Base-by-base conservation (phyloP, 108 stramenopile species). In the Discostella pseudostelligera region DNA sequence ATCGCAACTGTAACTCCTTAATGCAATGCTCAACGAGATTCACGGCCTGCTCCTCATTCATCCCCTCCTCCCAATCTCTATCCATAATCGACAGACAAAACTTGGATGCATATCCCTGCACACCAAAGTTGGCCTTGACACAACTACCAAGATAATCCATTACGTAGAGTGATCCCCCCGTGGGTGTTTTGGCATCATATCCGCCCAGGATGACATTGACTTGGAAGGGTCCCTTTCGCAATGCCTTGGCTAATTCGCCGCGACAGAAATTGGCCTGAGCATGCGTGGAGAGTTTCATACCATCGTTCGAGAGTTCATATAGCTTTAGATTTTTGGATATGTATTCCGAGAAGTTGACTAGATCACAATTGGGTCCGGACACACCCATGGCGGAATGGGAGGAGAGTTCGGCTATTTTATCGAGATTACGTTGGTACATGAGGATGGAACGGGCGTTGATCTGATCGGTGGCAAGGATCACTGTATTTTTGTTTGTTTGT, bases 21-120 rank as follows among this genome's bases (percentile, higher is more conserved):
- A 97, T 96, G 72, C 95, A 97, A 25, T 97, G 59, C 40, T 87
- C 80, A 4, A 97, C 65, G 58, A 97, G 81, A 7, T 79, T 72
- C 29, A 97, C 32, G 1, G 94, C 97, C 59, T 95, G 85, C 4
- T 89, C 87, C 56, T 96, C 82, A 16, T 77, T 83, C 69, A 97
- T 24, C 20, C 84, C 88, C 48, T 89, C 84, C 22, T 61, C 76
- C 78, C 89, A 98, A 56, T 97, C 96, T 51, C 93, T 68, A 78
- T 99, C 98, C 67, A 98, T 89, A 54, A 97, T 95, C 19, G 96
- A 96, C 17, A 97, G 67, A 36, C 89, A 88, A 80, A 99, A 99
- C 78, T 92, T 86, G 53, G 90, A 76, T 0, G 90, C 96, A 67
- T 99, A 97, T 63, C 98, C 98, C 72, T 95, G 94, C 12, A 81